Evolutionary conservation across 768 basidiomycete species (phyloP).

Genomic region (Chlorophyllum brunneum): DNA sequence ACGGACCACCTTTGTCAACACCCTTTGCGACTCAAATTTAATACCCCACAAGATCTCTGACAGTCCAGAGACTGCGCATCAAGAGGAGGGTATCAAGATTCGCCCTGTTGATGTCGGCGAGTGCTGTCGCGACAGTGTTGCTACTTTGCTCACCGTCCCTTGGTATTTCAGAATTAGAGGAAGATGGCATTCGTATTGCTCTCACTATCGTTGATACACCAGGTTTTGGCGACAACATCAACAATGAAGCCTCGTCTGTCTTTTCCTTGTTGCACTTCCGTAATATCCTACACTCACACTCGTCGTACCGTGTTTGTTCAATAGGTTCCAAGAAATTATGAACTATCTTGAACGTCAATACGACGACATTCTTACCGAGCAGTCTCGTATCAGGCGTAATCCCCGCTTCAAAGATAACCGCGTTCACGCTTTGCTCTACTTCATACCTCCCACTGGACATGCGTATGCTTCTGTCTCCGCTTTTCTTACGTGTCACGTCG

Average conservation of each 20-base stretch:
- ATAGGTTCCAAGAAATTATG: conserved; percentile 84
- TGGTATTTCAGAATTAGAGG: conserved; percentile 67
- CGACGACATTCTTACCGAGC: conserved; percentile 84
- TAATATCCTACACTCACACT: background rate
- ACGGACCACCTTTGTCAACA: conserved; percentile 90
- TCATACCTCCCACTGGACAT: conserved; percentile 87
- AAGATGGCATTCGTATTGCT: conserved; percentile 87
- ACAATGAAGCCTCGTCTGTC: conserved; percentile 81
- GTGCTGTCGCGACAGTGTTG: conserved; percentile 20
- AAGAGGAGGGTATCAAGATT: conserved; percentile 74
- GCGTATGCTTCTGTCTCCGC: conserved; percentile 44
- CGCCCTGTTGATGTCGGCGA: conserved; percentile 78
- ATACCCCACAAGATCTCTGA: conserved; percentile 64
- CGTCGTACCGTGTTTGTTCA: background rate
- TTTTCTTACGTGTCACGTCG: background rate
- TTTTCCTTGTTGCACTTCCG: background rate
- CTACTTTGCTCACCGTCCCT: background rate
- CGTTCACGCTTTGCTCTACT: conserved; percentile 85
- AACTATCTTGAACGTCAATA: conserved; percentile 88
- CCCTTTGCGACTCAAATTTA: conserved; percentile 79
- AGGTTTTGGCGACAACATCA: conserved; percentile 88
- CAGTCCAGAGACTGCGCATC: conserved; percentile 66
- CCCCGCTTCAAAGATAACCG: conserved; percentile 89
- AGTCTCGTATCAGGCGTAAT: conserved; percentile 91
- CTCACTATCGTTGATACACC: conserved; percentile 91